phyloP scores from a whole-genome alignment of 371 early-diverging fungal genomes.

The Mucor velutinosus region DNA sequence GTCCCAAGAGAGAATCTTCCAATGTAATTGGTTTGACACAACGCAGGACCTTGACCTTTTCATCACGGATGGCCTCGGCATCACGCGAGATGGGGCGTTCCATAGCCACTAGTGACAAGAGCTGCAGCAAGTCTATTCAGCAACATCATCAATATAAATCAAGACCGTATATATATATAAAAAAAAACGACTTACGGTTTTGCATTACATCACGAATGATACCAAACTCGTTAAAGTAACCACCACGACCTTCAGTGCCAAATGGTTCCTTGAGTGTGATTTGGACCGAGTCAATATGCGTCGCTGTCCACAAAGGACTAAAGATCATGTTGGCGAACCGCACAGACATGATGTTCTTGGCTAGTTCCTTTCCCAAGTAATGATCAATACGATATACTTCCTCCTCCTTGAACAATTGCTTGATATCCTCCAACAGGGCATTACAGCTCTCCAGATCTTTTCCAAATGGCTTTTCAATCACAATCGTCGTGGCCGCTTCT shows the following conservation, averaged over 20 bases:
- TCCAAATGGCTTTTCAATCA: slow-evolving; percentile 99
- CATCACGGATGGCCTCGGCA: slow-evolving; percentile 89
- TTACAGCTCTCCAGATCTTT: slow-evolving; percentile 85
- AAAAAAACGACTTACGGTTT: slow-evolving; percentile 68
- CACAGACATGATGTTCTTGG: slow-evolving; percentile 92
- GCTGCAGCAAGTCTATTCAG: slow-evolving; percentile 76
- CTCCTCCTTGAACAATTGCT: slow-evolving; percentile 78
- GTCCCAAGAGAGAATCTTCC: slow-evolving; percentile 85
- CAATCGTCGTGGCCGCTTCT: slow-evolving; percentile 68
- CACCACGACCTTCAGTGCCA: slow-evolving; percentile 98
- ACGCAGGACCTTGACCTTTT: slow-evolving; percentile 86
- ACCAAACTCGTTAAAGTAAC: slow-evolving; percentile 99
- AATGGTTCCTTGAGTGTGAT: slow-evolving; percentile 97
- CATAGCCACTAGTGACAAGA: slow-evolving; percentile 90
- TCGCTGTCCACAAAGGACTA: slow-evolving; percentile 87
- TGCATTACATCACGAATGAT: slow-evolving; percentile 99
- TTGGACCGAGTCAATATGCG: slow-evolving; percentile 90
- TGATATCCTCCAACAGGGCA: slow-evolving; percentile 68
- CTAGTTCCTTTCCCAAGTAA: slow-evolving; percentile 98
- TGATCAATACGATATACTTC: slow-evolving; percentile 98
- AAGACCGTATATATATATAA: slow-evolving; percentile 27
- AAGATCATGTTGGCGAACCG: slow-evolving; percentile 95
- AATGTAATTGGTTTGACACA: slow-evolving; percentile 73
- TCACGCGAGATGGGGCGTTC: slow-evolving; percentile 79
- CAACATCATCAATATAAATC: slow-evolving; percentile 32